A percentile compares a stretch with the other conserved stretches of the same genome.
Evolutionary conservation across 805 yeast genomes (phyloP).

Genomic region (Jamesozyma piceae): DNA sequence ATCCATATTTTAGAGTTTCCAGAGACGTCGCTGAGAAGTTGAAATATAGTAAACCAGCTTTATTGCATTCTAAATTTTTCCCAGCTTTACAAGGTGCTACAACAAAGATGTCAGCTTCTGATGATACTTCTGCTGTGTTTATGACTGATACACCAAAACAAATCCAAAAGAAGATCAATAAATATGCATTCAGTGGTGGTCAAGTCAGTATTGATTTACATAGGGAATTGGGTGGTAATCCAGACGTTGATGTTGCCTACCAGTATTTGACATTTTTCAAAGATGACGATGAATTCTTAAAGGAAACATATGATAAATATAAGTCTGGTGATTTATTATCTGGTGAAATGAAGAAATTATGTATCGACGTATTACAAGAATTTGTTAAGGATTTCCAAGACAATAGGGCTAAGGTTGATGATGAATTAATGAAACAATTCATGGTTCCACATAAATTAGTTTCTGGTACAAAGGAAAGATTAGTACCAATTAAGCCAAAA

Average conservation of each 20-base stretch:
- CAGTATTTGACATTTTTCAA: constrained; percentile 86
- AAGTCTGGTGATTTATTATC: constrained; percentile 73
- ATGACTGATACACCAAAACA: constrained; percentile 92
- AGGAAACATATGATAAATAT: constrained; percentile 53
- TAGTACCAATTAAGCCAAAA: constrained; percentile 56
- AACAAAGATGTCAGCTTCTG: constrained; percentile 94
- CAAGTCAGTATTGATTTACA: constrained; percentile 81
- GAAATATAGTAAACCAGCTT: constrained; percentile 81
- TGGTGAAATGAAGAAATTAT: constrained; percentile 86
- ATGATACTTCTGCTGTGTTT: constrained; percentile 81
- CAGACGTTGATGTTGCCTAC: constrained; percentile 90
- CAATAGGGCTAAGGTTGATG: constrained; percentile 57
- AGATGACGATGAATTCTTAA: constrained; percentile 77
- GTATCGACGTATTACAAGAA: constrained; percentile 70
- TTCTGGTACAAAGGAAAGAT: constrained; percentile 65
- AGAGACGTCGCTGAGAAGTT: constrained; percentile 95
- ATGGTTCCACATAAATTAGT: constrained; percentile 79
- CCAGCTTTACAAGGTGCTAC: constrained; percentile 96
- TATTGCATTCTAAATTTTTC: constrained; percentile 90
- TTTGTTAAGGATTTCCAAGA: constrained; percentile 79
- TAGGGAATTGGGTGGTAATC: constrained; percentile 81
- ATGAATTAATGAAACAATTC: constrained; percentile 50
- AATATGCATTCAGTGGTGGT: constrained; percentile 95
- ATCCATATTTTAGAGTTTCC: constrained; percentile 94
- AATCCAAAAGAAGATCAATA: constrained; percentile 89